Evolutionary conservation across 257 asterid genomes (phyloP).

Genomic region (Nicotiana tomentosiformis): DNA sequence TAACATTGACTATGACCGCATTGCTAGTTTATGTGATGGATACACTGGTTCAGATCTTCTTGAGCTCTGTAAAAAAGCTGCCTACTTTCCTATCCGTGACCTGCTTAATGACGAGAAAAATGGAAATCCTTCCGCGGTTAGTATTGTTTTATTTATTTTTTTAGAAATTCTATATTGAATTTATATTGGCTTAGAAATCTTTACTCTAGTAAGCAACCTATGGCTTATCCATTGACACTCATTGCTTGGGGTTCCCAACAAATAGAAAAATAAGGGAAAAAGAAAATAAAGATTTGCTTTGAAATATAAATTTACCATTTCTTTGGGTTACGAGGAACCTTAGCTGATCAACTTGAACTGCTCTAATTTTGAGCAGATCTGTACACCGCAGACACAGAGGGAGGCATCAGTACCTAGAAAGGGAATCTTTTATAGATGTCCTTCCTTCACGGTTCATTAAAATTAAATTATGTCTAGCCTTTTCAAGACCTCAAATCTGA

Average conservation of each 20-base stretch:
- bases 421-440: background rate
- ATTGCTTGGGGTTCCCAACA: background rate
- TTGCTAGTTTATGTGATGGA: conserved; percentile 75
- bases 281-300: background rate
- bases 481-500: background rate
- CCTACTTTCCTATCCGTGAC: conserved; percentile 80
- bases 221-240: background rate
- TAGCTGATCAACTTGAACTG: background rate
- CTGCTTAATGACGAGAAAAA: conserved; percentile 63
- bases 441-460: background rate
- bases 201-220: background rate
- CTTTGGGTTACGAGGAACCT: background rate
- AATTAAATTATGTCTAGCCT: background rate
- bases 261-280: background rate
- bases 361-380: background rate
- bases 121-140: conserved; percentile 53
- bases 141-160: conserved; percentile 18
- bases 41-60: conserved; percentile 91
- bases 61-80: conserved; percentile 93
- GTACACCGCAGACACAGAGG: background rate
- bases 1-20: conserved; percentile 48
- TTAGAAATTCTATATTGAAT: background rate
- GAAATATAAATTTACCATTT: background rate
- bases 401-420: background rate
- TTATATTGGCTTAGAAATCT: background rate